phyloP scores from a whole-genome alignment of 2,329 filamentous ascomycete species.

The Chalaropsis ovoidea region DNA sequence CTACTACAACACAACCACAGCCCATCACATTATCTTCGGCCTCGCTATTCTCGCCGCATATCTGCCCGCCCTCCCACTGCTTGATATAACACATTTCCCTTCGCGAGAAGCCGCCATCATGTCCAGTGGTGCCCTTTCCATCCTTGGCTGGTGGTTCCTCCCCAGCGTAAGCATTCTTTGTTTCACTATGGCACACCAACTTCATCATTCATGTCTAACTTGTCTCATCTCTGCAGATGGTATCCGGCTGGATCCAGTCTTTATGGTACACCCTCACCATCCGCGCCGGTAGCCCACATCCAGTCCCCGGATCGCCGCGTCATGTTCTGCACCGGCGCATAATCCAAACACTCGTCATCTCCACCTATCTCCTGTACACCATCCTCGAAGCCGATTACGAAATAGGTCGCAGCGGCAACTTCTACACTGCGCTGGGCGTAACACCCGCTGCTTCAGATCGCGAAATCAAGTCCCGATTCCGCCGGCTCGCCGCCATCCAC shows the following conservation, averaged over 20 bases:
- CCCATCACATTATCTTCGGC: not conserved
- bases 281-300: slow-evolving; percentile 77
- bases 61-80: no score
- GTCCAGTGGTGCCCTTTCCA: slow-evolving; percentile 37
- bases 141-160: slow-evolving; percentile 43
- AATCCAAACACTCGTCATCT: slow-evolving; percentile 74
- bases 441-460: slow-evolving; percentile 58
- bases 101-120: slow-evolving; percentile 29
- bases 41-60: not conserved
- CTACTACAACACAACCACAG: not conserved
- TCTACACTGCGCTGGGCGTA: slow-evolving; percentile 68
- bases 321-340: slow-evolving; percentile 65
- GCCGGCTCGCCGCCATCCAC: slow-evolving; percentile 57
- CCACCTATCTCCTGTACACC: slow-evolving; percentile 78
- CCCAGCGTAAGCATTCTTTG: slow-evolving; percentile 35
- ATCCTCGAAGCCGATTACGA: slow-evolving; percentile 85
- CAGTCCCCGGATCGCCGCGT: slow-evolving; percentile 56
- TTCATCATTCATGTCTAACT: slow-evolving; percentile 25
- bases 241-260: slow-evolving; percentile 64
- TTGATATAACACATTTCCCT: not conserved
- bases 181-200: not conserved
- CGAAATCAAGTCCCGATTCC: slow-evolving; percentile 74
- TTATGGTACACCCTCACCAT: slow-evolving; percentile 83
- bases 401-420: slow-evolving; percentile 59
- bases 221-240: slow-evolving; percentile 45